These are phyloP conservation scores for Zygosaccharomyces sapae DNA, from an alignment of 1,139 yeast species.

Conservation along the genomic window DNA sequence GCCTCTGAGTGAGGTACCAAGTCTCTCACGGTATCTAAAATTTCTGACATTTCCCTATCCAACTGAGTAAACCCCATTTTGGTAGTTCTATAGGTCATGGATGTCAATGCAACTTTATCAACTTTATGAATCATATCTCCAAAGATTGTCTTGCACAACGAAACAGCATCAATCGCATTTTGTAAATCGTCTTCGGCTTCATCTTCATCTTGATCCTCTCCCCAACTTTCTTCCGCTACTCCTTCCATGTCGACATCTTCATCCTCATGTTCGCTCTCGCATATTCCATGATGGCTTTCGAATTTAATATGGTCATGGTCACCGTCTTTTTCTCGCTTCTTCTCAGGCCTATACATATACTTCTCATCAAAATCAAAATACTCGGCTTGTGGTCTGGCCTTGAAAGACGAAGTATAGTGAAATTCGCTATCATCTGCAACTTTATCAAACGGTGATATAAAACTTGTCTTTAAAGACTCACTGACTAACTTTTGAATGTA, in stretches of 20 bases:
- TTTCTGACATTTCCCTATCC: constrained; percentile 8
- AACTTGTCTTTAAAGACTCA: constrained; percentile 1
- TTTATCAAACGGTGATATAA: constrained; percentile 11
- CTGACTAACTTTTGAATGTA: constrained; percentile 3
- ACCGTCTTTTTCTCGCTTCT: background rate
- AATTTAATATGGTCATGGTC: background rate
- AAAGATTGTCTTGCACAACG: constrained; percentile 18
- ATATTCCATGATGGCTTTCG: background rate
- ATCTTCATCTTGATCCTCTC: background rate
- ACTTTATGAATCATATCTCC: constrained; percentile 18
- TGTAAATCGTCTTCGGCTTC: constrained; percentile 11
- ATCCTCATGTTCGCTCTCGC: background rate
- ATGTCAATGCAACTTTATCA: constrained; percentile 15
- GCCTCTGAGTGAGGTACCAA: background rate
- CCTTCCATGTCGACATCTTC: constrained; percentile 7
- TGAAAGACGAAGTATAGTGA: constrained; percentile 25
- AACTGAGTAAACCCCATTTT: constrained; percentile 5
- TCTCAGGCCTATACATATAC: constrained; percentile 10
- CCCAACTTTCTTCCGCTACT: background rate
- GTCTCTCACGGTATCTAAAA: constrained; percentile 6
- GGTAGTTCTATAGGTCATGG: constrained; percentile 6
- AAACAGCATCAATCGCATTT: constrained; percentile 12
- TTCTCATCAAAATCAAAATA: constrained; percentile 24
- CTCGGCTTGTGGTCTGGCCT: constrained; percentile 27
- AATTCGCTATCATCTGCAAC: constrained; percentile 15